Percentiles rank a stretch among this genome's conserved stretches.
Evolutionary conservation across 352 stramenopile genomes (phyloP).

Genomic region (Phytopythium boreale): DNA sequence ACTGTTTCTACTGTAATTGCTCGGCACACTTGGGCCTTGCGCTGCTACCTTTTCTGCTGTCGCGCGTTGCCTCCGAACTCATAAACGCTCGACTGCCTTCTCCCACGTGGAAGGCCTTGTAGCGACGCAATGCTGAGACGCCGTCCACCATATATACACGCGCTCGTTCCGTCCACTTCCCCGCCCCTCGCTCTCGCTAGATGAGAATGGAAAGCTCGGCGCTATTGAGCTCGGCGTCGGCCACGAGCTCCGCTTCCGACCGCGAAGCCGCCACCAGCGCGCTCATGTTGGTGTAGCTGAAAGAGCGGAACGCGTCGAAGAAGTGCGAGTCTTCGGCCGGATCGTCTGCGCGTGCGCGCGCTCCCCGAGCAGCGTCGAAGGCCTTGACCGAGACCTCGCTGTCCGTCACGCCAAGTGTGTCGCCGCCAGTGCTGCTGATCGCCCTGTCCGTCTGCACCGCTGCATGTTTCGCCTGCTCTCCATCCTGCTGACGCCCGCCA

Average conservation of each 20-base stretch:
- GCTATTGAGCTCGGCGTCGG: conserved; percentile 36
- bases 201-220: conserved; percentile 70
- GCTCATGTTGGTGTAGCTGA: conserved; percentile 88
- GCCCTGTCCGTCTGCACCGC: not conserved
- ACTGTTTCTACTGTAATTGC: not conserved
- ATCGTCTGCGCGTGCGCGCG: not conserved
- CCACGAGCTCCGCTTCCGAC: conserved; percentile 66
- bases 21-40: not conserved
- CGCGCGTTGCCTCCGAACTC: not conserved
- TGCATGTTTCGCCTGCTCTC: not conserved
- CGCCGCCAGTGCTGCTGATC: not conserved
- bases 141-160: conserved; percentile 1
- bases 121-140: not conserved
- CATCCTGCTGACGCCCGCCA: conserved; percentile 1
- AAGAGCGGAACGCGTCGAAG: conserved; percentile 64
- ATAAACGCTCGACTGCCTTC: conserved; percentile 3
- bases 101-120: not conserved
- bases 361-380: not conserved
- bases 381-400: not conserved
- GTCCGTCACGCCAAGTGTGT: not conserved
- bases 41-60: not conserved
- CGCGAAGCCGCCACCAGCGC: conserved; percentile 70
- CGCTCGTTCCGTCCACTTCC: not conserved
- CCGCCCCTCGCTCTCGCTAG: conserved; percentile 16
- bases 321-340: not conserved